These are phyloP conservation scores for Phyllostachys edulis DNA, from an alignment of 176 grass and related monocot genomes.

Conservation along the genomic window DNA sequence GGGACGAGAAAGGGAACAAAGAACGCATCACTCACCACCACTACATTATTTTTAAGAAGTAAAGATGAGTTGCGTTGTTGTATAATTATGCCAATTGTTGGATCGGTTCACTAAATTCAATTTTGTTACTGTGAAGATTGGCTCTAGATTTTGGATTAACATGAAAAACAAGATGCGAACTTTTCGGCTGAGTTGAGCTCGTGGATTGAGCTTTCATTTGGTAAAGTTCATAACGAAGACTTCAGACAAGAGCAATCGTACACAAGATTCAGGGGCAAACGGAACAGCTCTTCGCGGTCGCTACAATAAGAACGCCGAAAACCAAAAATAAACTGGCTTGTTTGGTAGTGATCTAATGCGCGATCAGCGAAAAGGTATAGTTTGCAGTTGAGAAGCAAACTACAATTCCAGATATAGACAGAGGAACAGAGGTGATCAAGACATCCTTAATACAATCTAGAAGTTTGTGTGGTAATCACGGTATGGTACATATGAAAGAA, in stretches of 20 bases:
- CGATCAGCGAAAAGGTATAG: background rate
- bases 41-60: no score
- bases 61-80: background rate
- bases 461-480: conserved; percentile 36
- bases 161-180: background rate
- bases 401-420: background rate
- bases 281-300: no score
- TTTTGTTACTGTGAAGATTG: background rate
- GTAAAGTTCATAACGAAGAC: background rate
- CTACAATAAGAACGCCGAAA: no score
- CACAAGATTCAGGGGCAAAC: background rate
- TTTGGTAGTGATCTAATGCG: background rate
- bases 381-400: background rate
- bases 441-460: conserved; percentile 26
- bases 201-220: background rate
- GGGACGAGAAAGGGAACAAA: no score
- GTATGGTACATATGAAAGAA: conserved; percentile 31
- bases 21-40: no score
- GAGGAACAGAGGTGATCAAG: background rate
- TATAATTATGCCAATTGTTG: background rate
- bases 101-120: background rate
- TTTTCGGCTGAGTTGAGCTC: background rate
- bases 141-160: background rate
- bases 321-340: background rate
- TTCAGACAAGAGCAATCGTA: background rate